Base-by-base conservation (phyloP, 768 basidiomycete genomes). In the Mycena filopes region DNA sequence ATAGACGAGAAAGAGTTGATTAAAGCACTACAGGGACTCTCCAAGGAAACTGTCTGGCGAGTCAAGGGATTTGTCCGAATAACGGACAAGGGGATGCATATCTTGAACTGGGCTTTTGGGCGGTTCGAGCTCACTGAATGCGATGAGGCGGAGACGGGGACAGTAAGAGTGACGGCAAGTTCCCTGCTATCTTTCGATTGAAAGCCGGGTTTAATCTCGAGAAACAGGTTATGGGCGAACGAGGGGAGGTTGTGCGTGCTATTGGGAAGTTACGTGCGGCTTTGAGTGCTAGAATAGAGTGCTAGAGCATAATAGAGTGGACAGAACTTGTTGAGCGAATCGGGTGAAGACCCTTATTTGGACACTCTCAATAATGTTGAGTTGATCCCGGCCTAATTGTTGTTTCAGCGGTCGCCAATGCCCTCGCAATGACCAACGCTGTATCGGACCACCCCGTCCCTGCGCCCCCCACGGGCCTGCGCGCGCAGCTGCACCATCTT, bases 81-180 rank as follows among this genome's bases (percentile, higher is more conserved):
- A 8, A 68, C 68, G 26, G 75, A 74, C 26, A 75, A 75, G 21
- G 76, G 79, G 10, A 70, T 78, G 67, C 75, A 83, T 73, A 91
- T 95, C 63, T 71, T 97, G 63, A 98, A 98, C 74, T 98, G 95
- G 94, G 95, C 96, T 9, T 98, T 98, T 78, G 94, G 94, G 16
- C 86, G 96, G 42, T 89, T 86, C 73, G 93, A 95, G 28, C 83
- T 89, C 13, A 80, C 75, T 5, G 70, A 78, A 40, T 75, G 75
- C 15, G 70, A 71, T 38, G 53, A 74, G n/a, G 70, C 69, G 23
- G 73, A 71, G 1, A 73, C 69, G 13, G 82, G 76, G 5, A 79
- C 81, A 29, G 72, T 95, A 25, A 81, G 83, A 58, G 68, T 97
- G 74, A 97, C 95, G n/a, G 84, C 43, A 55, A 40, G 54, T n/a